These are phyloP conservation scores for Candolleomyces eurysporus DNA, from an alignment of 768 basidiomycete genomes.

Conservation along the genomic window DNA sequence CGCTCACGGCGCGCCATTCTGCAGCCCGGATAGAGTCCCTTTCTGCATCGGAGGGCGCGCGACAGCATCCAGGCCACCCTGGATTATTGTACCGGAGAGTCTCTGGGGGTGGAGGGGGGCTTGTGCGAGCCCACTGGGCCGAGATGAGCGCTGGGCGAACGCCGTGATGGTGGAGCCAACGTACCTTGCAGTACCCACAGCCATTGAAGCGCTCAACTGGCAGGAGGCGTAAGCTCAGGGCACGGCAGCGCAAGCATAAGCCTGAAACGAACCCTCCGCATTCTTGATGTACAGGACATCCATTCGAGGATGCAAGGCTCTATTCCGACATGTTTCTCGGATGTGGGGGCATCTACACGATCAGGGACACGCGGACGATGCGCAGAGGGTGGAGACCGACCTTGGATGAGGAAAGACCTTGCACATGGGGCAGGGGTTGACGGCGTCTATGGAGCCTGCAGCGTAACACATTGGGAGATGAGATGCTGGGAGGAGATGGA, in stretches of 20 bases:
- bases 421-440: slow-evolving; percentile 78
- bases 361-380: slow-evolving; percentile 18
- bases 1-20: slow-evolving; percentile 80
- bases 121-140: slow-evolving; percentile 67
- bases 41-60: slow-evolving; percentile 63
- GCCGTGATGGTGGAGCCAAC: slow-evolving; percentile 16
- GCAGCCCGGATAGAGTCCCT: slow-evolving; percentile 62
- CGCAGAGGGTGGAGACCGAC: slow-evolving; percentile 30
- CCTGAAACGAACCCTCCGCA: slow-evolving; percentile 66
- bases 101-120: slow-evolving; percentile 51
- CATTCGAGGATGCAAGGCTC: slow-evolving; percentile 67
- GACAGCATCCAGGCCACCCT: slow-evolving; percentile 90
- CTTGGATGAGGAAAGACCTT: slow-evolving; percentile 72
- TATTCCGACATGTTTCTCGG: slow-evolving; percentile 74
- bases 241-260: slow-evolving; percentile 9
- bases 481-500: slow-evolving; percentile 21
- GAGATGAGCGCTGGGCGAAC: slow-evolving; percentile 20
- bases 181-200: slow-evolving; percentile 89
- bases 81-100: slow-evolving; percentile 60
- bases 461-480: slow-evolving; percentile 66
- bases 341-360: slow-evolving; percentile 69
- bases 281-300: slow-evolving; percentile 82
- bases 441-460: slow-evolving; percentile 64
- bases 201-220: slow-evolving; percentile 80
- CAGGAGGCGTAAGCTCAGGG: slow-evolving; percentile 2